A percentile compares a stretch with the other conserved stretches of the same genome.
These are phyloP conservation scores for Aspergillus sp. DNA, from an alignment of 2,329 filamentous ascomycete genomes.

Conservation along the genomic window DNA sequence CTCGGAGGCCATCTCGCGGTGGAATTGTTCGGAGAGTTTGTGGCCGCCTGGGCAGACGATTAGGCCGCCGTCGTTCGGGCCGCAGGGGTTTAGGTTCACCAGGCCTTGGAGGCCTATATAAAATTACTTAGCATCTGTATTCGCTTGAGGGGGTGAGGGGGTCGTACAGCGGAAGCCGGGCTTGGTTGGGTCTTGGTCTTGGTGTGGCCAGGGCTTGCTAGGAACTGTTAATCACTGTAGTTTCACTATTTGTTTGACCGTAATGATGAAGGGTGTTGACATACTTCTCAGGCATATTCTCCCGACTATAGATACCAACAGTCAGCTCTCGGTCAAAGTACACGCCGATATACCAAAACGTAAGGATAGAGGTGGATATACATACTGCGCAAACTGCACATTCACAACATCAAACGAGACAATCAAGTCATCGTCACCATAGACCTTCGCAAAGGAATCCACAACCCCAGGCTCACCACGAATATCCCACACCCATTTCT, in stretches of 20 bases:
- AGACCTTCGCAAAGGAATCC: slow-evolving; percentile 48
- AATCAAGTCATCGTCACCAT: slow-evolving; percentile 47
- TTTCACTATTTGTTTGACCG: neutral
- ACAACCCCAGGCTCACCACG: slow-evolving; percentile 50
- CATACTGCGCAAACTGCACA: slow-evolving; percentile 43
- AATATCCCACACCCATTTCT: slow-evolving; percentile 51
- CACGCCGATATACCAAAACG: no score
- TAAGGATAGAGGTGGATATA: no score
- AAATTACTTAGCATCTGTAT: neutral
- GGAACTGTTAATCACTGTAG: neutral
- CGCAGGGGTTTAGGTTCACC: slow-evolving; percentile 43
- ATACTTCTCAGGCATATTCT: slow-evolving; percentile 17
- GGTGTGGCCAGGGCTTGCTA: slow-evolving; percentile 49
- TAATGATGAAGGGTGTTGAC: neutral
- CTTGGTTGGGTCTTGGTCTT: slow-evolving; percentile 46
- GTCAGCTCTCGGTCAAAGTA: neutral
- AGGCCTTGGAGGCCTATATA: slow-evolving; percentile 42
- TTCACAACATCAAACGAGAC: slow-evolving; percentile 53
- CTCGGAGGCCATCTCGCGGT: slow-evolving; percentile 30
- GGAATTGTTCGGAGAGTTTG: slow-evolving; percentile 32
- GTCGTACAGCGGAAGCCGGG: slow-evolving; percentile 50
- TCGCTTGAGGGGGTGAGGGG: neutral
- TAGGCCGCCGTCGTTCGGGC: slow-evolving; percentile 40
- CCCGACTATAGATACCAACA: slow-evolving; percentile 4
- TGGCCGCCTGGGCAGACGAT: slow-evolving; percentile 36